These are phyloP conservation scores for Fagopyrum esculentum DNA, from an alignment of 148 eudicot genomes.

Conservation along the genomic window DNA sequence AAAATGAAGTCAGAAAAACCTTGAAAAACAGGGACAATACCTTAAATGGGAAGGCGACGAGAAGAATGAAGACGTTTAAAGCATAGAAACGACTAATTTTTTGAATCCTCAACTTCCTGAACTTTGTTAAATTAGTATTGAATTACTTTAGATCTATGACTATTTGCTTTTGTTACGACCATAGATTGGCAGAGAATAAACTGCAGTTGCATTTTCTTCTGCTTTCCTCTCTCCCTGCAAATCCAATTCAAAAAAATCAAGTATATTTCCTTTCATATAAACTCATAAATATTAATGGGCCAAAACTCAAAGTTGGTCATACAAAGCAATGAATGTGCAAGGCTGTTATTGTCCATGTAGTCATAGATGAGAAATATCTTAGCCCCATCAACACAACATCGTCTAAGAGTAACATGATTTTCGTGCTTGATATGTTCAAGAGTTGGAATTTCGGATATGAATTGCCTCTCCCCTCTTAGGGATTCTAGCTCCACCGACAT, in stretches of 20 bases:
- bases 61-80: no score
- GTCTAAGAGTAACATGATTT: constrained; percentile 54
- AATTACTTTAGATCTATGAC: no score
- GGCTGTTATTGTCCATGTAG: constrained; percentile 60
- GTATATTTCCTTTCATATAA: not conserved
- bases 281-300: not conserved
- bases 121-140: no score
- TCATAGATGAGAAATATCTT: constrained; percentile 51
- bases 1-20: no score
- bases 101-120: no score
- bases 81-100: no score
- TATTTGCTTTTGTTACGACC: no score
- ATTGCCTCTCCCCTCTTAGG: constrained; percentile 62
- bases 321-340: constrained; percentile 51
- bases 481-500: constrained; percentile 50
- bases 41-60: no score
- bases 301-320: constrained; percentile 8
- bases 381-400: constrained; percentile 60
- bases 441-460: constrained; percentile 54
- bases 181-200: no score
- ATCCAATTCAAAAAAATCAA: not conserved
- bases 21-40: no score
- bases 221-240: constrained; percentile 27
- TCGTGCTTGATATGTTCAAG: constrained; percentile 47
- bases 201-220: constrained; percentile 32